Evolutionary conservation across 805 yeast species (phyloP).

Genomic region (Wickerhamiella kurtzmanii): DNA sequence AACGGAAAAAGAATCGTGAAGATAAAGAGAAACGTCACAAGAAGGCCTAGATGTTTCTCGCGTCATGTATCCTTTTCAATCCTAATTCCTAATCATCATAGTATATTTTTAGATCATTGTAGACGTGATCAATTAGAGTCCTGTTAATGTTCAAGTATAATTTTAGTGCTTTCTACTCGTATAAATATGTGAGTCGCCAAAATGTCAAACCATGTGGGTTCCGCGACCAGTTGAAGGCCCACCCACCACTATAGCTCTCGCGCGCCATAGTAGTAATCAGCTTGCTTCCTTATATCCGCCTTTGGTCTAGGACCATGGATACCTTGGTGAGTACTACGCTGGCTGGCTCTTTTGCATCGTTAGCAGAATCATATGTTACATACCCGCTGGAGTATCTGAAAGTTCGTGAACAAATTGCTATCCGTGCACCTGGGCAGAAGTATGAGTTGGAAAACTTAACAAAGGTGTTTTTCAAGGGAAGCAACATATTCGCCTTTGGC

Average conservation of each 20-base stretch:
- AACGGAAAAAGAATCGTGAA: not conserved
- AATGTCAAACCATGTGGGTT: too few species aligned
- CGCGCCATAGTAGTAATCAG: not conserved
- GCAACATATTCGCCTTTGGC: constrained; percentile 64
- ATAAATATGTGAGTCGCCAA: too few species aligned
- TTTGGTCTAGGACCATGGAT: not conserved
- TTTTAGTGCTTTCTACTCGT: too few species aligned
- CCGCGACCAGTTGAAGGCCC: too few species aligned
- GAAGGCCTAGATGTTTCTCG: not conserved
- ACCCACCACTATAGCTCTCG: too few species aligned
- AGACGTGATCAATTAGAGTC: too few species aligned
- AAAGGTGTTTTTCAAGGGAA: constrained; percentile 38
- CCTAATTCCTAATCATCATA: too few species aligned
- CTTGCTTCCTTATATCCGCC: not conserved
- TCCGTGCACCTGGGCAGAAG: constrained; percentile 12
- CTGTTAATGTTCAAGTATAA: too few species aligned
- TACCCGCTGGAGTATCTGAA: constrained; percentile 32
- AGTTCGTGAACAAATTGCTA: constrained; percentile 26
- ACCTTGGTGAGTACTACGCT: constrained; percentile 24
- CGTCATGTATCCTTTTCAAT: too few species aligned
- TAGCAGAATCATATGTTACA: constrained; percentile 27
- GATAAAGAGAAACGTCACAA: not conserved
- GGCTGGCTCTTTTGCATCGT: constrained; percentile 29
- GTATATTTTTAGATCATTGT: too few species aligned
- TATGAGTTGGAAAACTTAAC: constrained; percentile 17